phyloP scores from a whole-genome alignment of 805 yeast species.

The Saturnispora gosingensis region DNA sequence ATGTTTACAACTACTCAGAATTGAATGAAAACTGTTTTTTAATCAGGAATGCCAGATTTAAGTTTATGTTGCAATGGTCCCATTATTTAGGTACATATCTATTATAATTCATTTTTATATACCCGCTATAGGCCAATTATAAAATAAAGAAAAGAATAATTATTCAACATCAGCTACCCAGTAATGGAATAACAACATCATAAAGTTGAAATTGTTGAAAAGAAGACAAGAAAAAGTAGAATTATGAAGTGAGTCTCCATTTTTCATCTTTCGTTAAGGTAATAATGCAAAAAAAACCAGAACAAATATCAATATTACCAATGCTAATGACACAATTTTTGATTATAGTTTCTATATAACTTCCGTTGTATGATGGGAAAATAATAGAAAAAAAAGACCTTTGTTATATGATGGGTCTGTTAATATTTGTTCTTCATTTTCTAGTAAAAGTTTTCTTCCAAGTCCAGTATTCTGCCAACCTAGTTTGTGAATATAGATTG shows the following conservation, averaged over 20 bases:
- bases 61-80: neutral
- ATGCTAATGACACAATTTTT: neutral
- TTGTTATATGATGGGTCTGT: neutral
- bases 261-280: neutral
- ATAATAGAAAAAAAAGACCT: neutral
- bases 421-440: neutral
- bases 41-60: neutral
- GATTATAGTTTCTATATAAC: neutral
- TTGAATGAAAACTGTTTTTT: too few species aligned
- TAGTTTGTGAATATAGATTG: conserved; percentile 44
- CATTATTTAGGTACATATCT: neutral
- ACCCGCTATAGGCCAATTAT: neutral
- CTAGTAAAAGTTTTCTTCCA: conserved; percentile 39
- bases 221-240: neutral
- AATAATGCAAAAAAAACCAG: neutral
- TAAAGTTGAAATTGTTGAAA: neutral
- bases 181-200: neutral
- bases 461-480: conserved; percentile 59
- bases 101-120: neutral
- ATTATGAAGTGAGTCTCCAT: neutral
- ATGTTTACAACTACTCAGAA: neutral
- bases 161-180: neutral
- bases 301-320: neutral
- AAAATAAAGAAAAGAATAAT: neutral
- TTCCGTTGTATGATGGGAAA: neutral